A percentile compares a stretch with the other conserved stretches of the same genome.
These are phyloP conservation scores for Pythium monospermum DNA, from an alignment of 352 stramenopile genomes.

Conservation along the genomic window DNA sequence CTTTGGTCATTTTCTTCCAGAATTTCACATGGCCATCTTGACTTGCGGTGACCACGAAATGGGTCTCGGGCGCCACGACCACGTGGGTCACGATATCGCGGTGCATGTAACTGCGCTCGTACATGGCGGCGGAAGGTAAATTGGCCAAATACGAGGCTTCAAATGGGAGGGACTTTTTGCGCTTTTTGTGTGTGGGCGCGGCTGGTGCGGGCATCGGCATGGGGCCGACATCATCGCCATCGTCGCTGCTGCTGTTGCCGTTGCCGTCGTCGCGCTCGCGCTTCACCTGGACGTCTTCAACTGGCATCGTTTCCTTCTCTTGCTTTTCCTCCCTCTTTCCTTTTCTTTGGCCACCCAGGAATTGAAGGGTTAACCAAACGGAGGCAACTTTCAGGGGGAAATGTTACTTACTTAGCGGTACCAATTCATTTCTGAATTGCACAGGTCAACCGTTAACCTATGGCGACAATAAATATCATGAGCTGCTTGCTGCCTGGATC, in stretches of 20 bases:
- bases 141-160: constrained; percentile 75
- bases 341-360: too few relatives aligned
- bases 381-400: too few relatives aligned
- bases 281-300: not conserved
- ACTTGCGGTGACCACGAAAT: constrained; percentile 96
- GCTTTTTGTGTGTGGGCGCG: constrained; percentile 22
- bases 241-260: not conserved
- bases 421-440: too few relatives aligned
- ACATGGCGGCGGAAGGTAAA: constrained; percentile 88
- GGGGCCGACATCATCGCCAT: constrained; percentile 43
- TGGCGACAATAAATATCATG: too few relatives aligned
- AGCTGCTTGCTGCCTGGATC: too few relatives aligned
- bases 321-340: too few relatives aligned
- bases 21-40: constrained; percentile 98
- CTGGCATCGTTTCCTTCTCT: not conserved
- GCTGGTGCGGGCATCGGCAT: constrained; percentile 45
- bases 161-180: constrained; percentile 55
- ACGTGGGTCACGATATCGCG: constrained; percentile 92
- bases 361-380: too few relatives aligned
- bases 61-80: constrained; percentile 85
- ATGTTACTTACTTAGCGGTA: too few relatives aligned
- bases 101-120: constrained; percentile 98
- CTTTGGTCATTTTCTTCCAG: constrained; percentile 96
- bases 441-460: too few relatives aligned
- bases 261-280: not conserved